These are phyloP conservation scores for Arthroderma uncinatum DNA, from an alignment of 2,329 filamentous ascomycete genomes.

Conservation along the genomic window DNA sequence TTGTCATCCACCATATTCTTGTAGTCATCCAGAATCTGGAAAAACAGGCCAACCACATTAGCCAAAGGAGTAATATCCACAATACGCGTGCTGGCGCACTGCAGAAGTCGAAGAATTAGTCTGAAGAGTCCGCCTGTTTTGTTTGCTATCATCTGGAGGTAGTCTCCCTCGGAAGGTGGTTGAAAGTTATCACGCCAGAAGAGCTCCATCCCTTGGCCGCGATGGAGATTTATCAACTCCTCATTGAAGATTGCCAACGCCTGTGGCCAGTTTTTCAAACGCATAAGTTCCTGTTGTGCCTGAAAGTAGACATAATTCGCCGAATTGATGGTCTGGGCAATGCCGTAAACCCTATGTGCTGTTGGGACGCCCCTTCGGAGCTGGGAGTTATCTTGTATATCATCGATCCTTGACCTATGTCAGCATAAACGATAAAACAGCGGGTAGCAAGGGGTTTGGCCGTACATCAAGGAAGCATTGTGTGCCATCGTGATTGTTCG, in stretches of 20 bases:
- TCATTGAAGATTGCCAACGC: background rate
- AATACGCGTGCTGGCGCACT: slow-evolving; percentile 8
- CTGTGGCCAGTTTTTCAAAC: background rate
- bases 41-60: slow-evolving; percentile 19
- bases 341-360: slow-evolving; percentile 36
- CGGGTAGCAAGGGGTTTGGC: slow-evolving; percentile 23
- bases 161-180: slow-evolving; percentile 18
- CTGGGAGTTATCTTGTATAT: slow-evolving; percentile 35
- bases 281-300: slow-evolving; percentile 24
- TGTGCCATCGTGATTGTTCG: slow-evolving; percentile 29
- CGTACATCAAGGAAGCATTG: slow-evolving; percentile 25
- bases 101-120: slow-evolving; percentile 17
- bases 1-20: slow-evolving; percentile 18
- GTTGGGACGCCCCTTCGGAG: slow-evolving; percentile 35
- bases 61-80: slow-evolving; percentile 8
- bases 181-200: background rate
- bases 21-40: slow-evolving; percentile 24
- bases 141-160: slow-evolving; percentile 22
- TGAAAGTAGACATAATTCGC: slow-evolving; percentile 36
- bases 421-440: background rate
- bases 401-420: slow-evolving; percentile 21
- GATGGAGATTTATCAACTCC: background rate
- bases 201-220: background rate
- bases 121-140: slow-evolving; percentile 21
- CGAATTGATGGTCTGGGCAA: slow-evolving; percentile 37